phyloP scores from a whole-genome alignment of 352 stramenopile genomes.

The Pythium rhizo-oryzae region DNA sequence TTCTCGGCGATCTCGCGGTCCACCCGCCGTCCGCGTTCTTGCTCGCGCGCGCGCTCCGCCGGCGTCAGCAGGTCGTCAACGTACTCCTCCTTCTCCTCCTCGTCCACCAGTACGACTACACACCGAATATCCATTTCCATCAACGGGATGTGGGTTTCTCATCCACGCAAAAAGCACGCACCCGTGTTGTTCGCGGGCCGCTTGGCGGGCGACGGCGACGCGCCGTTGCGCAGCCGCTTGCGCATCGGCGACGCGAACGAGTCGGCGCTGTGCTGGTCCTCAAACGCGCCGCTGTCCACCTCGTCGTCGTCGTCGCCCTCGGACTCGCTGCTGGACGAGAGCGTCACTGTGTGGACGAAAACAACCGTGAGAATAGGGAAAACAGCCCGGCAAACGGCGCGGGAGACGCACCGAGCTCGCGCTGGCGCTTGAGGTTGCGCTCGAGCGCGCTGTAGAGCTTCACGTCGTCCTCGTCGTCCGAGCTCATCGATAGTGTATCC shows the following conservation, averaged over 20 bases:
- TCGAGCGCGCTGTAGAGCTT: slow-evolving; percentile 78
- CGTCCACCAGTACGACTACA: slow-evolving; percentile 27
- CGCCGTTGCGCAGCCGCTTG: slow-evolving; percentile 9
- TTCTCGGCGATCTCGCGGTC: slow-evolving; percentile 57
- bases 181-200: background rate
- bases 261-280: background rate
- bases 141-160: no score
- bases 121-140: no score
- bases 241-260: slow-evolving; percentile 12
- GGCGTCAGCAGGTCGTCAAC: slow-evolving; percentile 7
- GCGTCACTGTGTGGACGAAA: slow-evolving; percentile 22
- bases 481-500: slow-evolving; percentile 35
- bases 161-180: background rate
- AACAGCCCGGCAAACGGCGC: background rate
- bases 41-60: slow-evolving; percentile 40
- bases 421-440: slow-evolving; percentile 59
- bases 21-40: slow-evolving; percentile 39
- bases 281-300: background rate
- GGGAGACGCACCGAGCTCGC: slow-evolving; percentile 53
- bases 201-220: slow-evolving; percentile 6
- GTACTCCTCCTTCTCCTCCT: slow-evolving; percentile 37
- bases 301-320: slow-evolving; percentile 23
- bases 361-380: background rate
- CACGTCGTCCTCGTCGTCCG: slow-evolving; percentile 55
- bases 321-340: slow-evolving; percentile 28